A percentile compares a stretch with the other conserved stretches of the same genome.
These are phyloP conservation scores for Leonotis leonurus DNA, from an alignment of 257 asterid species.

Conservation along the genomic window DNA sequence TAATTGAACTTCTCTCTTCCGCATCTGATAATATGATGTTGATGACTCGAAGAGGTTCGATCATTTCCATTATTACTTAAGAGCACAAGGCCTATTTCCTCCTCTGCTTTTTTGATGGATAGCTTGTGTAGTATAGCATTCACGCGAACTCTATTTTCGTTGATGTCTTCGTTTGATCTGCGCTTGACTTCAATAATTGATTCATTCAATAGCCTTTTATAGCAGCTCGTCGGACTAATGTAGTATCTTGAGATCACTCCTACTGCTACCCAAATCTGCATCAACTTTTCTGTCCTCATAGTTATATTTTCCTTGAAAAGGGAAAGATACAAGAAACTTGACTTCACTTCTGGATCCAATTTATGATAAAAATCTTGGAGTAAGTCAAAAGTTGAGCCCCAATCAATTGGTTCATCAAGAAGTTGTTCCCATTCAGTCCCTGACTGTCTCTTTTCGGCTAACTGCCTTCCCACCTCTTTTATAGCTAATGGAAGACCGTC, in stretches of 20 bases:
- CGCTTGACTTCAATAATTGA: conserved; percentile 11
- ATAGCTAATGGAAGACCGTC: not conserved
- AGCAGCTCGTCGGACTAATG: too few relatives aligned
- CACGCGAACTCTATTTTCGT: not conserved
- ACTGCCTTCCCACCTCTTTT: not conserved
- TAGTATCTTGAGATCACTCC: conserved; percentile 8
- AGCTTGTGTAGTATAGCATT: conserved; percentile 14
- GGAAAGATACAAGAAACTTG: too few relatives aligned
- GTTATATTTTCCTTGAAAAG: conserved; percentile 3
- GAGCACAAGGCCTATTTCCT: not conserved
- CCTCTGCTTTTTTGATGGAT: conserved; percentile 9
- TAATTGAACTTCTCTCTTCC: not conserved
- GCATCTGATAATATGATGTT: not conserved
- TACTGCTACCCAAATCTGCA: conserved; percentile 21
- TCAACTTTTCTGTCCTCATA: conserved; percentile 9
- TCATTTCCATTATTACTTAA: not conserved
- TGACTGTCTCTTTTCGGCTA: not conserved
- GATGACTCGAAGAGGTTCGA: not conserved
- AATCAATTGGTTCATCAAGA: not conserved
- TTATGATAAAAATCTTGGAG: too few relatives aligned
- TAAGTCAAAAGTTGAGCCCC: too few relatives aligned
- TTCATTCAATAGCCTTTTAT: not conserved
- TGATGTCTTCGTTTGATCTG: not conserved
- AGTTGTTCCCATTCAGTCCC: not conserved
- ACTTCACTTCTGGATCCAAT: not conserved